Evolutionary conservation across 1,284 basidiomycete genomes (phyloP), one percentile per base, ranked within the genome.

Genomic region (Ceratobasidium papillatum): DNA sequence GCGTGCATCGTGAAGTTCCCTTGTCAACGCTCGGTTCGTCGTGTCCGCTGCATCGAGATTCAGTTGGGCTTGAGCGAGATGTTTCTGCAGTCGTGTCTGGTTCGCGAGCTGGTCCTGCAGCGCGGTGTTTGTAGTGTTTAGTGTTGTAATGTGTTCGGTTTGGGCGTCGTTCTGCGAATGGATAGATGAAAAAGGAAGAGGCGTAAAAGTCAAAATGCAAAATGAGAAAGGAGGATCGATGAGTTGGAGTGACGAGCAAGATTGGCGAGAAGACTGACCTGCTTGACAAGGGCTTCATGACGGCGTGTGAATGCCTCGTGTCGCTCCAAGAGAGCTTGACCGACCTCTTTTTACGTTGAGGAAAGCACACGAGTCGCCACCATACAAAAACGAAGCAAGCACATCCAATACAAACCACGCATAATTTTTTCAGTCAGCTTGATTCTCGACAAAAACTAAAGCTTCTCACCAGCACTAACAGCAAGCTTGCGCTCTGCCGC

Each of bases 271-370:
- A 27, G 27, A 45, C 63, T 71, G 36, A 75, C 74, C 58, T 72
- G 68, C 63, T 54, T 51, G 32, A 75, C 71, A 52, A 84, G 75
- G 75, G 89, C 89, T 85, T 92, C 88, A 78, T 91, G 89, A 78
- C 87, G 86, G 73, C 91, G 89, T 63, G 95, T 87, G 81, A 93
- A 93, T 2, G 91, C 92, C 82, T 97, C 95, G 81, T 96, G 94
- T 76, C 92, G 86, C 79, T 93, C 90, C 62, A 98, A 82, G 58
- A 99, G 83, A 0, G 95, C 95, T 82, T 95, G 94, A 0, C 96
- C 96, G 61, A 98, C 92, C 84, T 98, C 95, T 95, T 78, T 59
- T 19, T 17, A 47, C 54, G 27, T 52, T 52, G 5, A 47, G 30
- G n/a, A 19, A 27, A 19, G 59, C 71, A 75, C 73, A 27, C 27